A percentile compares a stretch with the other conserved stretches of the same genome.
Conservation (phyloP, 2,329 filamentous ascomycete species). For the Volutella citrinella region DNA sequence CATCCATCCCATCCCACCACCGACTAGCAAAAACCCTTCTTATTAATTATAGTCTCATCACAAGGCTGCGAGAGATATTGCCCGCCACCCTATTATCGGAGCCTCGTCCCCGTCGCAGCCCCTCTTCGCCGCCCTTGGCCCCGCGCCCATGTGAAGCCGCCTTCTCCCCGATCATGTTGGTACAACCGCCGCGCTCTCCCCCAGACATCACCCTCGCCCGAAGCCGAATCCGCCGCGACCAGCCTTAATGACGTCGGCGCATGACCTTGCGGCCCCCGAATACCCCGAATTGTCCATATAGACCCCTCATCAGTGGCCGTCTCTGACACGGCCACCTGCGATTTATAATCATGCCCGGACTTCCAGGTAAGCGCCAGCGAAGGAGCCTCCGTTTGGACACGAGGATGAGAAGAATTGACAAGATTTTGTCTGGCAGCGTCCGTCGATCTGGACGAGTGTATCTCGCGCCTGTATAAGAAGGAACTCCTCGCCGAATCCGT, state of each 20-base stretch:
- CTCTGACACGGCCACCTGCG: constrained; percentile 4
- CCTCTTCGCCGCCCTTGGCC: constrained; percentile 10
- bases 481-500: constrained; percentile 96
- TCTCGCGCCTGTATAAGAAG: constrained; percentile 93
- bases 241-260: constrained; percentile 44
- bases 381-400: neutral
- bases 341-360: constrained; percentile 49
- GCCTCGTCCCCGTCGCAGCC: constrained; percentile 1
- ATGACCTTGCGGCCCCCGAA: constrained; percentile 12
- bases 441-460: constrained; percentile 98
- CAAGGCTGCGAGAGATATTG: no score
- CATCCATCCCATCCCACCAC: no score
- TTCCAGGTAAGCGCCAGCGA: constrained; percentile 47
- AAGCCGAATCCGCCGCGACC: constrained; percentile 31
- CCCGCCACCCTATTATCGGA: constrained; percentile 3
- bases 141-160: constrained; percentile 30
- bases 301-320: constrained; percentile 4
- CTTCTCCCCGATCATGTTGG: constrained; percentile 40
- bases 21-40: no score
- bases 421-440: constrained; percentile 66
- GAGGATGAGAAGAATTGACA: no score
- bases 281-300: constrained; percentile 9
- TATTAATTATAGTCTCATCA: no score
- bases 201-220: constrained; percentile 34
- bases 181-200: constrained; percentile 32